Evolutionary conservation across 192 early-diverging fungal genomes (phyloP), one percentile per base, ranked within the genome.

Genomic region (Podila minutissima): DNA sequence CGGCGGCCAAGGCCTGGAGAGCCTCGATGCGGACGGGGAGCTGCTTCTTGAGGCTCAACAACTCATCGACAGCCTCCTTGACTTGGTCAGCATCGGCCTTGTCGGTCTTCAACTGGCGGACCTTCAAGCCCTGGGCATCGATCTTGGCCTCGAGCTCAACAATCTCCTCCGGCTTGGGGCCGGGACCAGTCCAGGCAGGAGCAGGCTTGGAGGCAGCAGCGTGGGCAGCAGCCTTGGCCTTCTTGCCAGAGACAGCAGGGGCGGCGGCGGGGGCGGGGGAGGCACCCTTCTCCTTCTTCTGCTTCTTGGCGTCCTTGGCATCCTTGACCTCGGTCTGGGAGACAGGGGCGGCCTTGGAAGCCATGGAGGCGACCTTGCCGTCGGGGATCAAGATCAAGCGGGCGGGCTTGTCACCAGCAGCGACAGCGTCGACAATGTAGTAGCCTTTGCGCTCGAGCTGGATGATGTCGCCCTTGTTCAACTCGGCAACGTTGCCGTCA

Each of bases 371-470:
- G 9, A 91, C 94, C 86, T 94, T 95, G 46, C 97, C 97, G 72
- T 99, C 98, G 19, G 98, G 98, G 74, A 99, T 95, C 67, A 73
- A 81, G 68, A 97, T 97, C 67, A 99, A 89, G 22, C 89, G 84
- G 22, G 87, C 71, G 11, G 90, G 88, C 8, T 74, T 67, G 72
- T 85, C 84, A 41, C 86, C 85, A 17, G 87, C 84, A 9, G 85
- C 76, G 29, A 69, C 59, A 41, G 71, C 61, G 82, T 99, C 98
- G 29, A 94, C 86, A 85, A 98, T 99, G 71, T 91, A 99, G 88
- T 94, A 99, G 5, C 98, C 98, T 72, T 90, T 91, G 63, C 98
- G 91, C 89, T 99, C 98, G 32, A 99, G 91, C 89, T 99, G 98
- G 59, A 99, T 94, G 67, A 96, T 95, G 57, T 97, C 92, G 50